Conservation (phyloP, 257 asterid genomes). For the Solanum sitiens region DNA sequence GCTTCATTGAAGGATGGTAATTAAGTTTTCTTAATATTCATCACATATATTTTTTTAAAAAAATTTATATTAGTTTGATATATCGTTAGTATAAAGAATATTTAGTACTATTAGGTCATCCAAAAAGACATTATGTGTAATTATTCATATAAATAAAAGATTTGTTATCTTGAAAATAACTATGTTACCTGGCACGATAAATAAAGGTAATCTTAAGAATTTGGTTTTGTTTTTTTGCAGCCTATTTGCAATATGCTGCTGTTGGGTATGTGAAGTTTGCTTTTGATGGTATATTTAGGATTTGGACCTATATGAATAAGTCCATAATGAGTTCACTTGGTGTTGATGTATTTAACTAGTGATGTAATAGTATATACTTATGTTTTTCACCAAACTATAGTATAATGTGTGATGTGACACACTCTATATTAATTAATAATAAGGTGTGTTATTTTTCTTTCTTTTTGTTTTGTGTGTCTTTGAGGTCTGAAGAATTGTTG, state of each 20-base stretch:
- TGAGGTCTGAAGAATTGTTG: not conserved
- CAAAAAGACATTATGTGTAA: not conserved
- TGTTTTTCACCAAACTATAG: not conserved
- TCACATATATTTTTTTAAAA: not conserved
- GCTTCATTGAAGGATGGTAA: conserved; percentile 67
- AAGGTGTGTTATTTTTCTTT: not conserved
- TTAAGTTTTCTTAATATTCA: conserved; percentile 1
- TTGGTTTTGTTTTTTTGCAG: conserved; percentile 20
- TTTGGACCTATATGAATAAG: not conserved
- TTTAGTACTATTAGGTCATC: not conserved
- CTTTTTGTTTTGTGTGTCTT: not conserved
- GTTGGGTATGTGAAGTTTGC: conserved; percentile 69
- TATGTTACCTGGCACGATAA: not conserved
- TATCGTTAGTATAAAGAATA: not conserved
- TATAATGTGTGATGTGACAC: not conserved
- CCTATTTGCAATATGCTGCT: conserved; percentile 61
- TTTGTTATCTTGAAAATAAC: not conserved
- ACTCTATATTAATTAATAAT: not conserved
- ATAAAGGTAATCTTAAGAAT: not conserved
- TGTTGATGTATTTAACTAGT: not conserved
- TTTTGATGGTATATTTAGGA: not conserved
- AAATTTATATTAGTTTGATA: not conserved
- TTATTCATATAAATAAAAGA: not conserved
- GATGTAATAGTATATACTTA: not conserved
- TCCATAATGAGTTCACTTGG: not conserved